Evolutionary conservation across 768 basidiomycete genomes (phyloP).

Genomic region (Tulasnella sp.): DNA sequence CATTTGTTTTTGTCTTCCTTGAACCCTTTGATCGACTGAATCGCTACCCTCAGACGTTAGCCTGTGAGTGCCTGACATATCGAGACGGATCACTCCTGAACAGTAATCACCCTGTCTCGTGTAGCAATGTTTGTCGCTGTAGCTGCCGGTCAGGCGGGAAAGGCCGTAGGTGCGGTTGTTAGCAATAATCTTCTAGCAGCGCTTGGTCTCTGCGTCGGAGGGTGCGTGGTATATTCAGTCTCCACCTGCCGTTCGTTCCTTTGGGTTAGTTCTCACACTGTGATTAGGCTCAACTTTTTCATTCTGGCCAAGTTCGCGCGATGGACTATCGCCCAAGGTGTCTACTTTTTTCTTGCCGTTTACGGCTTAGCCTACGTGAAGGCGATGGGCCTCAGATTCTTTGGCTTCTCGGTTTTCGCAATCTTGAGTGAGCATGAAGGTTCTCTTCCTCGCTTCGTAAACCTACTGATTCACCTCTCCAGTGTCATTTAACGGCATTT

Average conservation of each 20-base stretch:
- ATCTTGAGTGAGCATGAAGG: constrained; percentile 21
- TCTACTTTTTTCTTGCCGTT: constrained; percentile 23
- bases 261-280: not conserved
- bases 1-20: constrained; percentile 20
- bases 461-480: not conserved
- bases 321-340: constrained; percentile 23
- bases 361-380: constrained; percentile 24
- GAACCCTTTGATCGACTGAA: constrained; percentile 18
- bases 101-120: not conserved
- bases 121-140: constrained; percentile 20
- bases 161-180: constrained; percentile 18
- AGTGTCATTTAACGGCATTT: constrained; percentile 16
- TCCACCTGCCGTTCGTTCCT: not conserved
- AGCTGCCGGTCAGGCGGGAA: constrained; percentile 21
- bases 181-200: constrained; percentile 19
- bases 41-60: constrained; percentile 18
- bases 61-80: constrained; percentile 2
- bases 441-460: too few relatives aligned
- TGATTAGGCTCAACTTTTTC: constrained; percentile 18
- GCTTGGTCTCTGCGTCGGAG: constrained; percentile 18
- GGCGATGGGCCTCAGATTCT: constrained; percentile 20
- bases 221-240: not conserved
- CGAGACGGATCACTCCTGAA: not conserved
- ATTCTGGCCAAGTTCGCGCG: constrained; percentile 23
- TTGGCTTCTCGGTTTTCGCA: constrained; percentile 22